phyloP scores from a whole-genome alignment of 352 stramenopile species.

The Blastocystis sp. region DNA sequence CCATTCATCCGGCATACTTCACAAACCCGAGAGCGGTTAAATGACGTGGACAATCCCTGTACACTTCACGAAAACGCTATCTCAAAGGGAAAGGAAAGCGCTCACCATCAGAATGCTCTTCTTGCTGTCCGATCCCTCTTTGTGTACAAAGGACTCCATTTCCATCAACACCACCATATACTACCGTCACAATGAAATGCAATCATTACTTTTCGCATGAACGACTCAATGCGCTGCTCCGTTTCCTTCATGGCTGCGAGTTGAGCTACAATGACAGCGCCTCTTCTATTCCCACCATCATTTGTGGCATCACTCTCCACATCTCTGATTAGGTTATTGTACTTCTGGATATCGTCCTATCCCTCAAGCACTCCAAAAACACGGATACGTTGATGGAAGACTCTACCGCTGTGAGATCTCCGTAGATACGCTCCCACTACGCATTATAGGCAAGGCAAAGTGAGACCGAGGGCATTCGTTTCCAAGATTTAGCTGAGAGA shows the following conservation, averaged over 20 bases:
- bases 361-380: not conserved
- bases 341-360: constrained; percentile 48
- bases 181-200: not conserved
- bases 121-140: not conserved
- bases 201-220: constrained; percentile 1
- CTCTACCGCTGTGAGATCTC: constrained; percentile 17
- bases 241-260: not conserved
- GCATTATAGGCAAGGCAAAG: not conserved
- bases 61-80: constrained; percentile 55
- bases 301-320: not conserved
- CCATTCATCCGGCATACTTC: not conserved
- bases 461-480: constrained; percentile 21
- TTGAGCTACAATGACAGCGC: not conserved
- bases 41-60: constrained; percentile 21
- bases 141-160: constrained; percentile 33
- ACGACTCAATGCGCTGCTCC: not conserved
- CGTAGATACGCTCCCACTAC: constrained; percentile 48
- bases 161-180: constrained; percentile 4
- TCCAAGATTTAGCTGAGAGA: not conserved
- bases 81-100: not conserved
- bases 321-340: constrained; percentile 33
- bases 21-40: not conserved
- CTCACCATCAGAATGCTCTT: not conserved
- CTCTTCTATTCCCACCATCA: not conserved
- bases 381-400: not conserved